Percentiles rank a stretch among this genome's conserved stretches.
These are phyloP conservation scores for Penicillium turbatum DNA, from an alignment of 495 filamentous ascomycete genomes.

Conservation along the genomic window DNA sequence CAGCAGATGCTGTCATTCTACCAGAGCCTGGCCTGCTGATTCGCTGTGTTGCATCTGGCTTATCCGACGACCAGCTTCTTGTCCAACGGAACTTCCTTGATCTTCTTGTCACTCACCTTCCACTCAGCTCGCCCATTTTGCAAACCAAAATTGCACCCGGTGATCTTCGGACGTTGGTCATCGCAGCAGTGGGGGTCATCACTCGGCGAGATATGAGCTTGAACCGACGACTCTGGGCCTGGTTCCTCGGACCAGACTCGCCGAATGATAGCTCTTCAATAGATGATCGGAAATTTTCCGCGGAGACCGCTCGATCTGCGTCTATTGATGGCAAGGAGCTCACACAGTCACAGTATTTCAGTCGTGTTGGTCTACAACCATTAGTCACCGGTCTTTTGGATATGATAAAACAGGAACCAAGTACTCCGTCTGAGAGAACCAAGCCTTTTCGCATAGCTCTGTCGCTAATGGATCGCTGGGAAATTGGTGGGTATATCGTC, in stretches of 20 bases:
- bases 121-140: constrained; percentile 79
- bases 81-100: constrained; percentile 94
- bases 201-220: constrained; percentile 90
- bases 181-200: constrained; percentile 80
- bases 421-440: constrained; percentile 64
- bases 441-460: constrained; percentile 86
- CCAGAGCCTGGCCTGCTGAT: constrained; percentile 90
- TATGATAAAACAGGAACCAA: constrained; percentile 60
- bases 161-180: constrained; percentile 76
- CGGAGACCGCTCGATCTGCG: constrained; percentile 42
- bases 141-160: constrained; percentile 63
- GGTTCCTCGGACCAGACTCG: constrained; percentile 84
- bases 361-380: constrained; percentile 66
- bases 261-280: constrained; percentile 40
- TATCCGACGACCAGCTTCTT: constrained; percentile 84
- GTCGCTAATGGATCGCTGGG: constrained; percentile 96
- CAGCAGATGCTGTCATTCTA: constrained; percentile 72
- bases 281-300: constrained; percentile 47
- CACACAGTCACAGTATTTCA: constrained; percentile 65
- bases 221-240: constrained; percentile 92
- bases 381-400: constrained; percentile 70
- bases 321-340: constrained; percentile 41
- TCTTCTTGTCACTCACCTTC: constrained; percentile 83
- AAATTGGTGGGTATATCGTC: constrained; percentile 85
- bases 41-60: constrained; percentile 82